These are phyloP conservation scores for Helicocarpus griseus DNA, from an alignment of 2,329 filamentous ascomycete genomes.

Conservation along the genomic window DNA sequence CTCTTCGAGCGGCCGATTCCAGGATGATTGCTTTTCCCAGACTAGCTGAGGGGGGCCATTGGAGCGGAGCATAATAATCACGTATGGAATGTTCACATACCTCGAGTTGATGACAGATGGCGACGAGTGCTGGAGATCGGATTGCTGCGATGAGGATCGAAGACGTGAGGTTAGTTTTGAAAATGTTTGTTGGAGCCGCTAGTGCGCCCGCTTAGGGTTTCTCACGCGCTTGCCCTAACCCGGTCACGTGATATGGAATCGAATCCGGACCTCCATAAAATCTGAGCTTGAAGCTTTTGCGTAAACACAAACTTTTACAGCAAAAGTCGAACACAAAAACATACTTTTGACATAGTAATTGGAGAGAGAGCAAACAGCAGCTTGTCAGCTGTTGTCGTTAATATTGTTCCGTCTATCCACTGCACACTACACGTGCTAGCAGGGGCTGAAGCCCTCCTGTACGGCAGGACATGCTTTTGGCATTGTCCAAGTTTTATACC, in stretches of 20 bases:
- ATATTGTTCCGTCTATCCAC: too few relatives aligned
- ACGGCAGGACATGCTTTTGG: too few relatives aligned
- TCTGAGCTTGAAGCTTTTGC: too few relatives aligned
- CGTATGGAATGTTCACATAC: constrained; percentile 26
- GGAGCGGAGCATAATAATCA: constrained; percentile 12
- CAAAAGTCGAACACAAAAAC: too few relatives aligned
- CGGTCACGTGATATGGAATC: constrained; percentile 17
- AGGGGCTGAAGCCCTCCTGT: too few relatives aligned
- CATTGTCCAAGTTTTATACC: too few relatives aligned
- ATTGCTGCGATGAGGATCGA: constrained; percentile 10
- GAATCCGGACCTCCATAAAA: too few relatives aligned
- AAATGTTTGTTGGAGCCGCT: constrained; percentile 3
- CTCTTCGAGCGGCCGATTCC: constrained; percentile 5
- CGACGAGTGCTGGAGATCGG: constrained; percentile 17
- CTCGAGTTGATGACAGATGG: constrained; percentile 26
- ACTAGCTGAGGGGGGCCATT: constrained; percentile 34
- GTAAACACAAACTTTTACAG: too few relatives aligned
- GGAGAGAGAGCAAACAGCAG: too few relatives aligned
- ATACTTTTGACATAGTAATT: too few relatives aligned
- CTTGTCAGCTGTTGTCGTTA: too few relatives aligned
- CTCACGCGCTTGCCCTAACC: constrained; percentile 19
- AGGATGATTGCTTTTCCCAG: constrained; percentile 34
- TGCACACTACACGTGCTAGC: too few relatives aligned
- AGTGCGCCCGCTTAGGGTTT: constrained; percentile 26
- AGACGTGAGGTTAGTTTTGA: constrained; percentile 1